These are phyloP conservation scores for Sanghuangporus sanghuang DNA, from an alignment of 1,284 basidiomycete genomes.

Conservation along the genomic window DNA sequence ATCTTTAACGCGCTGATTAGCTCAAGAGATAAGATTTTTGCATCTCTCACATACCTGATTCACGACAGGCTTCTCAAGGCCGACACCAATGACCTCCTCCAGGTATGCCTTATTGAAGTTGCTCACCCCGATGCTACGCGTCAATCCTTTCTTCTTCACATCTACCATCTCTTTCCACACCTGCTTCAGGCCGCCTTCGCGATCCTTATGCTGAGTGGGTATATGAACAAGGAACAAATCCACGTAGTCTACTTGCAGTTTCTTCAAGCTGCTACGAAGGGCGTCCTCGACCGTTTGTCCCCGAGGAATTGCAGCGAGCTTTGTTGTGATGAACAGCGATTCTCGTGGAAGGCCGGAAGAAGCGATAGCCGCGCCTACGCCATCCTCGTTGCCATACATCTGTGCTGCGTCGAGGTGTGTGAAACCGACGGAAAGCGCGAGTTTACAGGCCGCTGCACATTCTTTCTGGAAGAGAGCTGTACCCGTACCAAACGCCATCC, in stretches of 20 bases:
- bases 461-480: slow-evolving; percentile 53
- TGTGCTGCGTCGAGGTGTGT: slow-evolving; percentile 73
- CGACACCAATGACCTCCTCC: slow-evolving; percentile 52
- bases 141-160: slow-evolving; percentile 58
- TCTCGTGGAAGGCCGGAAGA: slow-evolving; percentile 46
- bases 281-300: slow-evolving; percentile 46
- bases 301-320: slow-evolving; percentile 36
- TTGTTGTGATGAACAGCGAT: slow-evolving; percentile 64
- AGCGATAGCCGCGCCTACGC: slow-evolving; percentile 45
- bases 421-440: slow-evolving; percentile 58
- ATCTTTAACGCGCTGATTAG: slow-evolving; percentile 41
- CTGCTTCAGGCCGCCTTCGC: slow-evolving; percentile 40
- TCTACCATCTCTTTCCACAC: slow-evolving; percentile 74
- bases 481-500: slow-evolving; percentile 64
- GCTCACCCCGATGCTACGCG: slow-evolving; percentile 80
- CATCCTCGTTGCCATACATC: slow-evolving; percentile 56
- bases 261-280: slow-evolving; percentile 49
- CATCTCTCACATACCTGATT: slow-evolving; percentile 57
- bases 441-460: slow-evolving; percentile 40
- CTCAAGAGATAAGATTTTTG: neutral
- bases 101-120: slow-evolving; percentile 74
- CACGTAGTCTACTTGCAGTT: slow-evolving; percentile 64
- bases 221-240: slow-evolving; percentile 77
- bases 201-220: slow-evolving; percentile 32
- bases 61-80: slow-evolving; percentile 53